A percentile compares a stretch with the other conserved stretches of the same genome.
Evolutionary conservation across 176 grass and related monocot genomes (phyloP).

Genomic region (Thalia dealbata): DNA sequence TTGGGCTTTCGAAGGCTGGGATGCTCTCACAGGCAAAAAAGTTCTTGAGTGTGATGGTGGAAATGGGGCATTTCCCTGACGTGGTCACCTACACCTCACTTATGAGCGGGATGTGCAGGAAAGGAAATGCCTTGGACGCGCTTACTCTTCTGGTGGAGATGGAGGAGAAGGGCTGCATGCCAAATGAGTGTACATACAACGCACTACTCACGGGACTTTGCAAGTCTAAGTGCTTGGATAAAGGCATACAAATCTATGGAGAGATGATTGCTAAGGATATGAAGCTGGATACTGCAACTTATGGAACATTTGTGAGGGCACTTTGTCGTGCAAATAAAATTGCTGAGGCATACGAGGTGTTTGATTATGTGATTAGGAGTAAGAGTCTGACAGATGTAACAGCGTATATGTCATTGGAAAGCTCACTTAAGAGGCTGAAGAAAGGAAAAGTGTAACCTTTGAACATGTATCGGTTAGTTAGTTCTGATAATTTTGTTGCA

Average conservation of each 20-base stretch:
- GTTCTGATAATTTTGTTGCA: not conserved
- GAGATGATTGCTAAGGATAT: slow-evolving; percentile 39
- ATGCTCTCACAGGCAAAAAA: slow-evolving; percentile 58
- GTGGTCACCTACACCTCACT: slow-evolving; percentile 73
- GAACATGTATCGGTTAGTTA: not conserved
- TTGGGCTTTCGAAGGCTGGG: slow-evolving; percentile 53
- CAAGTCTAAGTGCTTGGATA: slow-evolving; percentile 67
- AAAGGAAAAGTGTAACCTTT: slow-evolving; percentile 31
- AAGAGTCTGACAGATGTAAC: slow-evolving; percentile 52
- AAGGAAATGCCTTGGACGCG: slow-evolving; percentile 47
- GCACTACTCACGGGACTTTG: slow-evolving; percentile 79
- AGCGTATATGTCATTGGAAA: slow-evolving; percentile 52
- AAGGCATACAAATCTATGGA: slow-evolving; percentile 46
- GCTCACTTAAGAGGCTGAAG: slow-evolving; percentile 55
- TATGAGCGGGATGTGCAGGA: slow-evolving; percentile 84
- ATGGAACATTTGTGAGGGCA: slow-evolving; percentile 51
- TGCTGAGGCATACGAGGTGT: slow-evolving; percentile 53
- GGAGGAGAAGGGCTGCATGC: slow-evolving; percentile 52
- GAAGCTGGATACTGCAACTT: slow-evolving; percentile 60
- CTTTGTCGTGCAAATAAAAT: slow-evolving; percentile 46
- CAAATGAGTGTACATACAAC: slow-evolving; percentile 68
- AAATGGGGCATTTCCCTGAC: slow-evolving; percentile 45
- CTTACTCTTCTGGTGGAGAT: slow-evolving; percentile 47
- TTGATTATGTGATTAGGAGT: slow-evolving; percentile 57
- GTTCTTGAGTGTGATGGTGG: slow-evolving; percentile 51